These are phyloP conservation scores for Aspergillus puulaauensis DNA, from an alignment of 2,329 filamentous ascomycete species.

Conservation along the genomic window DNA sequence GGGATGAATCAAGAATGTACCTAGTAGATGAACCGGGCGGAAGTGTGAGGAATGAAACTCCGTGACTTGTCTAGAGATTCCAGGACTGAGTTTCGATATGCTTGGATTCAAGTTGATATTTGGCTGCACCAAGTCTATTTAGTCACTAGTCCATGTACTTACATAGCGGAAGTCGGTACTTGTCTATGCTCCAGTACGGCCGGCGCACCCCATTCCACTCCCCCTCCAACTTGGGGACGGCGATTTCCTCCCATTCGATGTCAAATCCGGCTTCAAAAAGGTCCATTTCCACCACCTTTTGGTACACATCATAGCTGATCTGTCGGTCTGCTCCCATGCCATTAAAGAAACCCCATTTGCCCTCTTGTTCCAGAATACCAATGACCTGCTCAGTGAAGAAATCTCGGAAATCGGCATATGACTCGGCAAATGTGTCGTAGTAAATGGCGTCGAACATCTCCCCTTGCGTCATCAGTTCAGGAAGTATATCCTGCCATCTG, in stretches of 20 bases:
- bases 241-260: conserved; percentile 77
- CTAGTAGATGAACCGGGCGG: too few species aligned
- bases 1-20: too few species aligned
- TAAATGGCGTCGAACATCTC: conserved; percentile 84
- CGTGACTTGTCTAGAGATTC: neutral
- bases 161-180: conserved; percentile 47
- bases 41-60: too few species aligned
- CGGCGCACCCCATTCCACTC: conserved; percentile 88
- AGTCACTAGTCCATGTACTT: conserved; percentile 34
- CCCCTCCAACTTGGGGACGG: conserved; percentile 70
- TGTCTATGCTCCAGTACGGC: conserved; percentile 83
- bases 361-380: conserved; percentile 61
- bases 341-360: conserved; percentile 64
- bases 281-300: conserved; percentile 87
- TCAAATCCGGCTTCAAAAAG: conserved; percentile 86
- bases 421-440: conserved; percentile 97
- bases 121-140: neutral
- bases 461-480: conserved; percentile 64
- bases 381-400: conserved; percentile 91
- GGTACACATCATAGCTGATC: conserved; percentile 96
- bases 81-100: neutral
- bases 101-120: neutral
- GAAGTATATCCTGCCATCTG: conserved; percentile 78
- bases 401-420: conserved; percentile 77
- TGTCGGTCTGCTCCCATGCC: conserved; percentile 86